Base-by-base conservation (phyloP, 2,329 filamentous ascomycete species). In the Lecanoromycetidae sp. region DNA sequence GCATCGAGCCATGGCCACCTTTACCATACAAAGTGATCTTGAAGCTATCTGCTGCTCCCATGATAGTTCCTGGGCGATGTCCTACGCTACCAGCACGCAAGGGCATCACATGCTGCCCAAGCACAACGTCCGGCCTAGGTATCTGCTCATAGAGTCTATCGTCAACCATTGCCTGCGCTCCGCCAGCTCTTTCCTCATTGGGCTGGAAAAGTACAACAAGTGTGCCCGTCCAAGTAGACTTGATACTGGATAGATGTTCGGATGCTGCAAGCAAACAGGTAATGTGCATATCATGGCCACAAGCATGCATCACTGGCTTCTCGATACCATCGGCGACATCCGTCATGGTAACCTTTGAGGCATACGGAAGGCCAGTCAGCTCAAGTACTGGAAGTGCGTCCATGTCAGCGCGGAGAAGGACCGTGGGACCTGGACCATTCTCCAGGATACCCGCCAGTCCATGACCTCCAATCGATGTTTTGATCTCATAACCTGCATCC, bases 231-330 rank as follows among this genome's bases (percentile, higher is more conserved):
- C 79, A 84, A 9, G 56, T 22, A 0, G 66, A 57, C 20, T 63
- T 64, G 0, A 64, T 60, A 0, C 59, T 57, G 13, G 68, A 56
- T 1, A 83, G 60, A 1, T 71, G 63, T 19, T 72, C 66, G 0
- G 76, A 70, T 0, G 74, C 71, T 0, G 71, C 79, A 1, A 83
- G 65, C 2, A 82, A 63, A 23, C 66, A 64, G 0, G 76, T 70
- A 19, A 82, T 74, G 57, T 84, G 79, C 65, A 80, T 75, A 54
- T 81, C 78, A 56, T 83, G 79, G 0, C 79, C 80, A 57, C 79
- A 83, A 17, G 79, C 79, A 60, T 83, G 80, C 79, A 83, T 82
- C 0, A 79, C 74, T 0, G 74, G 72, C 44, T 71, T 71, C 45
- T 67, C 63, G 0, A 65, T 57, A 0, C 74, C 75, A 9, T 74